Evolutionary conservation across 139 green algal genomes (phyloP).

Genomic region (Coccomyxa sp.): DNA sequence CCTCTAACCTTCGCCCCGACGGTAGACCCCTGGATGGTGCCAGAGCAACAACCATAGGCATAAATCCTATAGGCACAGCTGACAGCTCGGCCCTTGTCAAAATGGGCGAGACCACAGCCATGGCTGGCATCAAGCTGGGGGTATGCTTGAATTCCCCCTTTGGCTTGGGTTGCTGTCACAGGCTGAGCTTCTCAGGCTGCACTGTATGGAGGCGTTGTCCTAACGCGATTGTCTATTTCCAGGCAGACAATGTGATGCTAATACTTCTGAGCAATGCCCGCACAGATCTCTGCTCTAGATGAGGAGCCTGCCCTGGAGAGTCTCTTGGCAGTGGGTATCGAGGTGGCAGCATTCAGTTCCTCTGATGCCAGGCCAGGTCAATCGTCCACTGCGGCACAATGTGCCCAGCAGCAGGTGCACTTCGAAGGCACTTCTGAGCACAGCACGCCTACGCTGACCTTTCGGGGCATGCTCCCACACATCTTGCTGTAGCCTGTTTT

Average conservation of each 20-base stretch:
- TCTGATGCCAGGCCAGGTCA: conserved; percentile 28
- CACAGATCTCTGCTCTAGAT: conserved; percentile 30
- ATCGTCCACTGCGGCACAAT: conserved; percentile 22
- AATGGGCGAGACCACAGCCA: conserved; percentile 52
- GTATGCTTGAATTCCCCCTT: neutral
- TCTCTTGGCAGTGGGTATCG: conserved; percentile 41
- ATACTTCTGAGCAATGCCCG: neutral
- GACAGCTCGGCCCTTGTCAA: conserved; percentile 69
- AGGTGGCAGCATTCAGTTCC: conserved; percentile 61
- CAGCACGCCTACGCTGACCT: neutral
- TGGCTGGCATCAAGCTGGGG: conserved; percentile 65
- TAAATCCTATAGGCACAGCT: conserved; percentile 47
- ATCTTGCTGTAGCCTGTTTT: no score
- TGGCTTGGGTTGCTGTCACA: neutral
- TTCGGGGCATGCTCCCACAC: no score
- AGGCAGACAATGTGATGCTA: neutral
- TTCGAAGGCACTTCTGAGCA: conserved; percentile 5
- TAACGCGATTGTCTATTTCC: neutral
- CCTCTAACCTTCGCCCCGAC: conserved; percentile 57
- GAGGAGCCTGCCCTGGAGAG: conserved; percentile 43
- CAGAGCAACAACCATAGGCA: conserved; percentile 46
- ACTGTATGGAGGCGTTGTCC: neutral
- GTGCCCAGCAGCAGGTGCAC: conserved; percentile 39
- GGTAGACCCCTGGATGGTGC: conserved; percentile 51
- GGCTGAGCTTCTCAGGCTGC: neutral